Evolutionary conservation across 768 basidiomycete genomes (phyloP).

Genomic region (Candolleomyces efflorescens): DNA sequence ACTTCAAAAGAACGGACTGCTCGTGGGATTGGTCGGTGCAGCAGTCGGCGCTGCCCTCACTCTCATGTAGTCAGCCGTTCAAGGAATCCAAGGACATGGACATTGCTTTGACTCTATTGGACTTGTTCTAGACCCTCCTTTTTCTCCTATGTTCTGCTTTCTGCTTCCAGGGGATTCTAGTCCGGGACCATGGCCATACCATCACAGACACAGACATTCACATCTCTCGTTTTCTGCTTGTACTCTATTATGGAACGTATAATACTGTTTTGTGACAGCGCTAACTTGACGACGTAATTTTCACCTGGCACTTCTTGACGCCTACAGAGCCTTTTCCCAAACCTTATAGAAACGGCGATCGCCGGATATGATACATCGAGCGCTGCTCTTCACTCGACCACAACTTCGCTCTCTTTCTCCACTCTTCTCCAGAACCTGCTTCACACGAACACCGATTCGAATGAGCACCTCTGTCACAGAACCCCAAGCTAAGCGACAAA

Average conservation of each 20-base stretch:
- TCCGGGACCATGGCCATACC: not conserved
- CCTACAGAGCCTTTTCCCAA: not conserved
- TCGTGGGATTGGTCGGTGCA: constrained; percentile 42
- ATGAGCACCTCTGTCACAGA: constrained; percentile 16
- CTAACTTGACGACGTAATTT: not conserved
- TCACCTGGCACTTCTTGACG: not conserved
- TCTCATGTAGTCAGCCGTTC: not conserved
- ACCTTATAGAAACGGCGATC: constrained; percentile 7
- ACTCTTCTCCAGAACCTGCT: constrained; percentile 2
- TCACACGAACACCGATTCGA: constrained; percentile 1
- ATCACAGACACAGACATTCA: not conserved
- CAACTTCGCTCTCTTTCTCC: not conserved
- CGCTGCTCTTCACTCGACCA: not conserved
- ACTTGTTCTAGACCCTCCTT: constrained; percentile 9
- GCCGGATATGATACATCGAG: constrained; percentile 5
- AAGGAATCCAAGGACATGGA: not conserved
- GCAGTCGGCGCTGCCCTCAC: constrained; percentile 38
- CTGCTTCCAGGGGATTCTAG: not conserved
- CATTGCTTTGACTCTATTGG: constrained; percentile 9
- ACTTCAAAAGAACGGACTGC: constrained; percentile 39
- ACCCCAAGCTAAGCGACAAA: constrained; percentile 33
- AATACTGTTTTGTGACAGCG: not conserved
- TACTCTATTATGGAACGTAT: not conserved
- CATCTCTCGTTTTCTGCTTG: not conserved
- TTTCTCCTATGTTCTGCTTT: constrained; percentile 5